phyloP scores from a whole-genome alignment of 106 monocot genomes.

The Dendrobium chrysotoxum region DNA sequence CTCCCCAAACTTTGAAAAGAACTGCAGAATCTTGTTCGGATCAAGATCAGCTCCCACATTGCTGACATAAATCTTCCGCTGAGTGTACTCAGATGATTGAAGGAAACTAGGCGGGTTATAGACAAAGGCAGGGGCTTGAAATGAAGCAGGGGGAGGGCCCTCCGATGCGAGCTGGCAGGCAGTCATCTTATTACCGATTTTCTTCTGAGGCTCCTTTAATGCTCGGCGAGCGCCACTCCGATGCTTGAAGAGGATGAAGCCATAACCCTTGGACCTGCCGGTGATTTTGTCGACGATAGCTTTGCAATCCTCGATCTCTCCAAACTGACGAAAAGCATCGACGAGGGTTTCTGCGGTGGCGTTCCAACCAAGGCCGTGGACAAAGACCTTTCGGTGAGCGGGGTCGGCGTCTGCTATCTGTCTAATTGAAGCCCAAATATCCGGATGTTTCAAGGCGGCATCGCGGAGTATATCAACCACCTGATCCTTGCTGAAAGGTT shows the following conservation, averaged over 20 bases:
- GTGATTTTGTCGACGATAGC: conserved; percentile 60
- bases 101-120: conserved; percentile 10
- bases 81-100: conserved; percentile 57
- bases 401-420: conserved; percentile 52
- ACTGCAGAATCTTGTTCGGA: conserved; percentile 51
- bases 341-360: conserved; percentile 46
- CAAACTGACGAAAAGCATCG: conserved; percentile 35
- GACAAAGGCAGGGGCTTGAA: neutral
- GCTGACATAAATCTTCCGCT: conserved; percentile 85
- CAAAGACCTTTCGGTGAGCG: conserved; percentile 74
- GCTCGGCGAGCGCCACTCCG: conserved; percentile 46
- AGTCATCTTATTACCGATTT: conserved; percentile 60
- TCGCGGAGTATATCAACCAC: conserved; percentile 56
- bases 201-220: conserved; percentile 72
- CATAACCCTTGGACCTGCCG: conserved; percentile 92
- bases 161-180: conserved; percentile 83
- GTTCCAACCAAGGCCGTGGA: conserved; percentile 87
- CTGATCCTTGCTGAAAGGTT: conserved; percentile 67
- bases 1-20: conserved; percentile 80
- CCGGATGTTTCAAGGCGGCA: conserved; percentile 37
- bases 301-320: conserved; percentile 81
- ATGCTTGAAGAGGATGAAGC: conserved; percentile 73
- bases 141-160: conserved; percentile 19
- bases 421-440: conserved; percentile 26
- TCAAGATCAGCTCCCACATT: conserved; percentile 65